Percentiles rank a stretch among this genome's conserved stretches.
phyloP scores from a whole-genome alignment of 2,329 filamentous ascomycete genomes.

The Penicillium sp. region DNA sequence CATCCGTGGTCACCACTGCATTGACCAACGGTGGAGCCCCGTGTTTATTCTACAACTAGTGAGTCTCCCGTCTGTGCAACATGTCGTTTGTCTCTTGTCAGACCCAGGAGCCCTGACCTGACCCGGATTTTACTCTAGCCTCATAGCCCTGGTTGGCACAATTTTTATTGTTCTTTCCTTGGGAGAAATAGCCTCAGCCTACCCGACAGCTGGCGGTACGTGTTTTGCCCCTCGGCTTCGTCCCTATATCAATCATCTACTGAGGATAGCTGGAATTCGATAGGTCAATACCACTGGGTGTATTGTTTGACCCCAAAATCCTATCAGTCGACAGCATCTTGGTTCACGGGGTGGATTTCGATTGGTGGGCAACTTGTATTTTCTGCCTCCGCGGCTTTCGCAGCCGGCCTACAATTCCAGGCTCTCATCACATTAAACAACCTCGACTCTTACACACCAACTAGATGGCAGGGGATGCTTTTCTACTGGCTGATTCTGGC shows the following conservation, averaged over 20 bases:
- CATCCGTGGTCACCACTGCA: slow-evolving; percentile 48
- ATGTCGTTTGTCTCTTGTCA: neutral
- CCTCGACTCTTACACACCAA: slow-evolving; percentile 41
- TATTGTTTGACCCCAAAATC: slow-evolving; percentile 40
- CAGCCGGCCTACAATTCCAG: slow-evolving; percentile 48
- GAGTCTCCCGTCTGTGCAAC: neutral
- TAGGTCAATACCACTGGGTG: slow-evolving; percentile 53
- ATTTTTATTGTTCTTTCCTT: slow-evolving; percentile 44
- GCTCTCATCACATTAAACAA: slow-evolving; percentile 47
- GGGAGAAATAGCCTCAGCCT: slow-evolving; percentile 43
- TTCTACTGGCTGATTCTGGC: slow-evolving; percentile 45
- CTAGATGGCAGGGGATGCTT: slow-evolving; percentile 43
- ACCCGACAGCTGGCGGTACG: slow-evolving; percentile 27
- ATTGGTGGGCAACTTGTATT: slow-evolving; percentile 51
- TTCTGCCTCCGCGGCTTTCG: slow-evolving; percentile 52
- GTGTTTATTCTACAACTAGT: slow-evolving; percentile 26
- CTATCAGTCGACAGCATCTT: slow-evolving; percentile 40
- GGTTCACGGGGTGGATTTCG: slow-evolving; percentile 50
- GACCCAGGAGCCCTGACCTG: neutral
- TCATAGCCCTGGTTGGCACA: slow-evolving; percentile 46
- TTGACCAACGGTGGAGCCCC: slow-evolving; percentile 48
- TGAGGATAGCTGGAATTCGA: neutral
- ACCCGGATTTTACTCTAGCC: slow-evolving; percentile 23
- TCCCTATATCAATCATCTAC: neutral
- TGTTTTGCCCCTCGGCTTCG: neutral